These are phyloP conservation scores for Phytophthora pseudosyringae DNA, from an alignment of 352 stramenopile species.

Conservation along the genomic window DNA sequence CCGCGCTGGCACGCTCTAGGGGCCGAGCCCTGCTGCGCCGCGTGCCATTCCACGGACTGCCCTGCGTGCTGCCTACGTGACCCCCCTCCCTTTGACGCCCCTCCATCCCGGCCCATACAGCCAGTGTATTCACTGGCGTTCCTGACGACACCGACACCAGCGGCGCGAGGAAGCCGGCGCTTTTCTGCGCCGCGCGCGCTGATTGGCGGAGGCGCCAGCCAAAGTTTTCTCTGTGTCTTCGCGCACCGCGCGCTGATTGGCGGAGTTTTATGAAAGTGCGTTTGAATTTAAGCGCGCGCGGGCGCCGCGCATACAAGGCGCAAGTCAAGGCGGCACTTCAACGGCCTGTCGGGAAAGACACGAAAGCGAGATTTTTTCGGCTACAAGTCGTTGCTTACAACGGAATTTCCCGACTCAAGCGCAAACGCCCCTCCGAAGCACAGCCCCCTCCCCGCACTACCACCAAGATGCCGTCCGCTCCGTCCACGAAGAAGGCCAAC, in stretches of 20 bases:
- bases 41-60: conserved; percentile 42
- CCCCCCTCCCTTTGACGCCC: conserved; percentile 44
- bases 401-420: conserved; percentile 45
- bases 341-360: conserved; percentile 28
- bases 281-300: conserved; percentile 36
- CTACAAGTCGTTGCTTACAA: conserved; percentile 32
- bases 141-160: conserved; percentile 6
- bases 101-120: conserved; percentile 34
- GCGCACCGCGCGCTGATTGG: conserved; percentile 46
- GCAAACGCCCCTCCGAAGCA: conserved; percentile 26
- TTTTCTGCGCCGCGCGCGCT: conserved; percentile 10
- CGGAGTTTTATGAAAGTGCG: conserved; percentile 28
- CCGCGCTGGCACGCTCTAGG: neutral
- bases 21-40: conserved; percentile 16
- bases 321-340: conserved; percentile 34
- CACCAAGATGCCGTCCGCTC: conserved; percentile 50
- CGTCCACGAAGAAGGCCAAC: conserved; percentile 67
- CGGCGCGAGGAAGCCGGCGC: conserved; percentile 19
- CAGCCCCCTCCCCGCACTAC: neutral
- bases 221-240: conserved; percentile 42
- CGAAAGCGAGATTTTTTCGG: conserved; percentile 21
- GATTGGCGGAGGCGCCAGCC: conserved; percentile 34
- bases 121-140: conserved; percentile 34
- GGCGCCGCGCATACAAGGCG: conserved; percentile 20
- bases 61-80: conserved; percentile 36